A percentile compares a stretch with the other conserved stretches of the same genome.
Evolutionary conservation across 305 asterid species (phyloP).

Genomic region (Rubia peregrina): DNA sequence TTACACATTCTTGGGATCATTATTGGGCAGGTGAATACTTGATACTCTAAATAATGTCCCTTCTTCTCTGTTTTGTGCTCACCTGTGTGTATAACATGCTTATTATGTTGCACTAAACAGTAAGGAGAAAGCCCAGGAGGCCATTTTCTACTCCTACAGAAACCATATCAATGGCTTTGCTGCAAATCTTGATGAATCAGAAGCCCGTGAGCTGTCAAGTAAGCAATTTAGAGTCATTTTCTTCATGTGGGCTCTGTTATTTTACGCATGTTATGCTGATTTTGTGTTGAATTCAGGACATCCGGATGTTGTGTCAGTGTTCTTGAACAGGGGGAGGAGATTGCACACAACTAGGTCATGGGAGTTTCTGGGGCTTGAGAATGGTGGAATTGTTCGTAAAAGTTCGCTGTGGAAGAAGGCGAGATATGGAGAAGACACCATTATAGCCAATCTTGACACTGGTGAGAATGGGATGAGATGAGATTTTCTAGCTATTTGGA

Average conservation of each 20-base stretch:
- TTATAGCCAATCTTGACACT: constrained; percentile 84
- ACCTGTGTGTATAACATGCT: background rate
- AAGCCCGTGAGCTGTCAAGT: constrained; percentile 57
- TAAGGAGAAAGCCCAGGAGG: constrained; percentile 50
- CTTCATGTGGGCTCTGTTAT: background rate
- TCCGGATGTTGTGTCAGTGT: constrained; percentile 73
- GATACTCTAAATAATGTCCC: background rate
- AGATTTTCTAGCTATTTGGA: background rate
- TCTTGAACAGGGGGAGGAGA: constrained; percentile 63
- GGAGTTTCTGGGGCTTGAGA: constrained; percentile 71
- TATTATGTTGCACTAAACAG: constrained; percentile 23
- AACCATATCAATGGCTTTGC: constrained; percentile 93
- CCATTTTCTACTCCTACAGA: constrained; percentile 75
- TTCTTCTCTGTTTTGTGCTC: background rate
- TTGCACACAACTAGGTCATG: constrained; percentile 91
- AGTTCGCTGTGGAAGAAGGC: constrained; percentile 78
- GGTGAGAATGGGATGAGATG: constrained; percentile 35
- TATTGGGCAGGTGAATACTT: constrained; percentile 63
- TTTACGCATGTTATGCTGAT: background rate
- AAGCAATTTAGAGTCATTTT: constrained; percentile 14
- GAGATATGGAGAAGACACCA: constrained; percentile 67
- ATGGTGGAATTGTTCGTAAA: constrained; percentile 37
- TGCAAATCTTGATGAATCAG: constrained; percentile 67
- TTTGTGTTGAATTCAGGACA: constrained; percentile 38
- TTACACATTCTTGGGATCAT: constrained; percentile 72